Evolutionary conservation across 768 basidiomycete genomes (phyloP).

Genomic region (Lyophyllum semitale): DNA sequence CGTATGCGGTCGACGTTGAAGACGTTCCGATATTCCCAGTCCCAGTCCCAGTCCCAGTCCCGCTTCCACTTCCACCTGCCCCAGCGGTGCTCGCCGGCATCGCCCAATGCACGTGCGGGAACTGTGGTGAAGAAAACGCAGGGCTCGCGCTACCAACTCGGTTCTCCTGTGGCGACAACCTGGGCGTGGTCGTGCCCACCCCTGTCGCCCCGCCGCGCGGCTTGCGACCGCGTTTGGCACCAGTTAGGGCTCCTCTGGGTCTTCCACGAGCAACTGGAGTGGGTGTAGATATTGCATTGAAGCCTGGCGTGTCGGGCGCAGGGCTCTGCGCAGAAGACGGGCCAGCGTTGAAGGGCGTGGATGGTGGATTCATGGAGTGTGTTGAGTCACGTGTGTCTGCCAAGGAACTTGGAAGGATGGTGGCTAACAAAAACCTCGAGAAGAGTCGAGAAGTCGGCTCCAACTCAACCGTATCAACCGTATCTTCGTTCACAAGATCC

Average conservation of each 20-base stretch:
- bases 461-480: too few relatives aligned
- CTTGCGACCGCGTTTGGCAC: slow-evolving; percentile 50
- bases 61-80: slow-evolving; percentile 1
- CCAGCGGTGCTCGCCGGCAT: slow-evolving; percentile 1
- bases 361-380: slow-evolving; percentile 13
- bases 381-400: slow-evolving; percentile 4
- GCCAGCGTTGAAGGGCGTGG: slow-evolving; percentile 4
- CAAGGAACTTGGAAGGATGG: too few relatives aligned
- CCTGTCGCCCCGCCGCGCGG: slow-evolving; percentile 37
- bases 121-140: not conserved
- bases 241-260: slow-evolving; percentile 28
- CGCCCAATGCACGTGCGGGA: slow-evolving; percentile 10
- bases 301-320: not conserved
- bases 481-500: too few relatives aligned
- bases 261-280: slow-evolving; percentile 28
- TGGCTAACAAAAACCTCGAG: too few relatives aligned
- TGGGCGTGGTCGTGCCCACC: slow-evolving; percentile 1
- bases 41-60: not conserved
- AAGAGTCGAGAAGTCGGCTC: too few relatives aligned
- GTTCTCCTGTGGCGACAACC: slow-evolving; percentile 4
- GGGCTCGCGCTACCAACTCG: not conserved
- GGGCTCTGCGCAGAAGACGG: not conserved
- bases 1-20: slow-evolving; percentile 2
- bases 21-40: not conserved
- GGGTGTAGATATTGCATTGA: slow-evolving; percentile 2